Base-by-base conservation (phyloP, 805 yeast species). In the Metschnikowia arizonensis region DNA sequence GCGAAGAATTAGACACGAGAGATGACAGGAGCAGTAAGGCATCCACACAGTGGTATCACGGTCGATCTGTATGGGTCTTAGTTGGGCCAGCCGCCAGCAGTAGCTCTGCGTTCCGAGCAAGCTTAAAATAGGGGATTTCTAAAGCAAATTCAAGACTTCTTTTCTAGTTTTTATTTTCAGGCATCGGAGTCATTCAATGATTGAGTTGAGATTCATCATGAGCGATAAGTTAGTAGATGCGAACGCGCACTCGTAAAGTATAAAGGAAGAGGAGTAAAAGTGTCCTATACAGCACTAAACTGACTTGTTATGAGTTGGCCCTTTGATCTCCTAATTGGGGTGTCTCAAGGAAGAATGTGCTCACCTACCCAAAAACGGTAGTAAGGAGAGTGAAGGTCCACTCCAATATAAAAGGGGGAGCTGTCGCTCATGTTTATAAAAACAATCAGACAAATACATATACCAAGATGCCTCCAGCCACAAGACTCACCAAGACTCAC, bases 31-130 rank as follows among this genome's bases (percentile, higher is more conserved):
- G 51, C 40, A 0, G 72, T 44, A 5, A 54, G 51, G 37, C 47
- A 60, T 44, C 57, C 58, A n/a, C 15, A 39, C 63, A 47, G 57
- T 66, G 3, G 60, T 33, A 1, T 57, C 51, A n/a, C 63, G 56
- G 46, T 79, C 83, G 12, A 52, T 52, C 25, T 63, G 69, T 51
- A 59, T 41, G 58, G 60, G 47, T 11, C 50, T 52, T n/a, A 66
- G 53, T 2, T 65, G 47, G 5, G 65, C 61, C n/a, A 48, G 47
- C 6, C 3, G 52, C 39, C 25, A 52, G 51, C 49, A 63, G 57
- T 30, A 57, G 64, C 37, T 55, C 57, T 17, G 59, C 33, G 3
- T 56, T 47, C 14, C 57, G 43, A 40, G 49, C 42, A 47, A 54
- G 42, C 51, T 56, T 47, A 51, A 58, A 33, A 14, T 45, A 12